Base-by-base conservation (phyloP, 345 rosid genomes). In the Cardamine occulta region DNA sequence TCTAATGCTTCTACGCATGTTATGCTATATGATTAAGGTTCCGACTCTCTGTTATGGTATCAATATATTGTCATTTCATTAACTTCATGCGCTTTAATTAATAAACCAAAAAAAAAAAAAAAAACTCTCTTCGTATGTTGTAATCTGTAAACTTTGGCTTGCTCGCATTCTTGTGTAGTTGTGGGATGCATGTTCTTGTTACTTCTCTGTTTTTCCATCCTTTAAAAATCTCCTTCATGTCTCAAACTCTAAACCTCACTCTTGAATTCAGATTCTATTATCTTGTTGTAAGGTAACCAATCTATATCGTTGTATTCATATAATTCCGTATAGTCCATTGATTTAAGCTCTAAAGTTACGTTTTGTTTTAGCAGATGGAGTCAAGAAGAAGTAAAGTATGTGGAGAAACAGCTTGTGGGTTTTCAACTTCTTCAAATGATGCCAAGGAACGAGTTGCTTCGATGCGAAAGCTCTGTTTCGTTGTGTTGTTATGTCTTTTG, bases 361-460 rank as follows among this genome's bases (percentile, higher is more conserved):
- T 24, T n/a, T 24, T 32, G 9, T 40, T 11, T 55, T 32, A 28
- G 73, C 74, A 85, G 88, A 87, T 87, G 91, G 84, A 80, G 23
- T 55, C 34, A 24, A 78, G 77, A 37, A 76, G 79, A 72, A 74
- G 58, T 69, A 86, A 79, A 83, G 68, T 83, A 2, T 86, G 91
- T 31, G 82, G 79, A 40, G 91, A 74, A 76, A 85, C 85, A n/a
- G n/a, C n/a, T n/a, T n/a, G n/a, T n/a, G n/a, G n/a, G n/a, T n/a
- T n/a, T 72, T 69, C 88, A 55, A 87, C 80, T 23, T 66, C 68
- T 56, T 74, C 85, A 8, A 79, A 70, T 53, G 96, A 88, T 73
- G 88, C 88, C 49, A 63, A 75, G 67, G 89, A 88, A 77, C 81
- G 88, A 62, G 63, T 87, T 54, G 78, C 81, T 37, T 84, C 88